Base-by-base conservation (phyloP, 1,284 basidiomycete species). In the Megacollybia platyphylla region DNA sequence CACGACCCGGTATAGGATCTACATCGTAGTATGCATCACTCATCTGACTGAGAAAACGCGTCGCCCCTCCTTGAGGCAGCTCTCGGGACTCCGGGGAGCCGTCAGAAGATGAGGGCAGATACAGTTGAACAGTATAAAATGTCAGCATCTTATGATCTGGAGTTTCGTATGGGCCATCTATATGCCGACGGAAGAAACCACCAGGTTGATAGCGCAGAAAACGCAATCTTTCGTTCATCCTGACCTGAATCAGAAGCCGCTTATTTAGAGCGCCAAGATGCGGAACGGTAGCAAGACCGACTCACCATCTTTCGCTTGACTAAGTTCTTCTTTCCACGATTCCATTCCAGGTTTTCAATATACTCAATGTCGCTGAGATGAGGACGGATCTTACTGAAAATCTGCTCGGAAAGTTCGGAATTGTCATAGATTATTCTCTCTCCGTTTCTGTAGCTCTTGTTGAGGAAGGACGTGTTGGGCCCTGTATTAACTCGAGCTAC, bases 71-170 rank as follows among this genome's bases (percentile, higher is more conserved):
- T 41, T n/a, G 10, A 32, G 3, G 30, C 44, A 49, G 38, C 15
- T 45, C 45, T 18, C 39, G 36, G 6, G 45, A 18, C 17, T 45
- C 47, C 18, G 42, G 36, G 4, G 45, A 18, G 36, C 46, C 45
- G 10, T 34, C 31, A 15, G 15, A 11, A 15, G 31, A 34, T 4
- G 47, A 49, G 4, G 47, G 47, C n/a, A 49, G 45, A 18, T 49
- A 49, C 20, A 49, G 42, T 24, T 49, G 47, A 11, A 49, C 29
- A 9, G 47, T 49, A 37, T 49, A 49, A 35, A 49, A 49, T 4
- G 47, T 49, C 31, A 35, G 30, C 31, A 42, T 44, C 5, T 41
- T 45, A 34, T 28, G 46, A 17, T 44, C 31, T 27, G 45, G 44
- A 38, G 45, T 30, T n/a, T 39, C 31, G 38, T 46, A 48, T 13